Conservation (phyloP, 2,329 filamentous ascomycete genomes). For the Colletotrichum horii region DNA sequence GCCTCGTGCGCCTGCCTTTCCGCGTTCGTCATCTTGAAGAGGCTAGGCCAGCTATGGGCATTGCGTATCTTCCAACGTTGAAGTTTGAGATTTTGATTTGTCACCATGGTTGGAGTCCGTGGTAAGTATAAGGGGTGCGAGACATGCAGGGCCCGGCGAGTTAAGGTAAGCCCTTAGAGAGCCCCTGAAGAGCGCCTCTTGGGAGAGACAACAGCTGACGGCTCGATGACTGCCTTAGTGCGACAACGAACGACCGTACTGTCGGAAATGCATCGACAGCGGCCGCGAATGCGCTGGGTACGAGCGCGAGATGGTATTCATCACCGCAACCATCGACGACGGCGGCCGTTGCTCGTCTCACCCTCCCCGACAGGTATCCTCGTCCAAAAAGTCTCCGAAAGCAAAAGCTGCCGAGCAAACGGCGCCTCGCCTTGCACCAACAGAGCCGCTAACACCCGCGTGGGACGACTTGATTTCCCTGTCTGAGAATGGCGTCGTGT, state of each 20-base stretch:
- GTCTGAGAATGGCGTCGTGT: slow-evolving; percentile 39
- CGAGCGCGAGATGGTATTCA: slow-evolving; percentile 67
- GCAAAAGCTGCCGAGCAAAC: slow-evolving; percentile 28
- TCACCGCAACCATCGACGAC: slow-evolving; percentile 61
- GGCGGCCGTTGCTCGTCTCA: slow-evolving; percentile 63
- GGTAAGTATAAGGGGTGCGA: slow-evolving; percentile 71
- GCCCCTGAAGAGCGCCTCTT: background rate
- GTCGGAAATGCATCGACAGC: slow-evolving; percentile 63
- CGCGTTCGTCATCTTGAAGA: background rate
- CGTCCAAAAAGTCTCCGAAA: slow-evolving; percentile 37
- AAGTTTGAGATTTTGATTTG: background rate
- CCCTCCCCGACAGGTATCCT: slow-evolving; percentile 51
- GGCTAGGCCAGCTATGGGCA: background rate
- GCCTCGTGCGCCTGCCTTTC: background rate
- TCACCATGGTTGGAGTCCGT: slow-evolving; percentile 64
- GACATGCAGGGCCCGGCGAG: slow-evolving; percentile 63
- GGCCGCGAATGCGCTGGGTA: slow-evolving; percentile 67
- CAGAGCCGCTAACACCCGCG: slow-evolving; percentile 50
- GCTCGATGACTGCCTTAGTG: slow-evolving; percentile 46
- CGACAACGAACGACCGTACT: slow-evolving; percentile 65
- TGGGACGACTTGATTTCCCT: slow-evolving; percentile 54
- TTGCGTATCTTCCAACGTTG: background rate
- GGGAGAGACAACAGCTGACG: slow-evolving; percentile 3
- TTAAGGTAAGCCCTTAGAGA: slow-evolving; percentile 51
- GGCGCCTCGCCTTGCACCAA: slow-evolving; percentile 34